A percentile compares a stretch with the other conserved stretches of the same genome.
These are phyloP conservation scores for Kuraishia hungarica DNA, from an alignment of 805 yeast species.

Conservation along the genomic window DNA sequence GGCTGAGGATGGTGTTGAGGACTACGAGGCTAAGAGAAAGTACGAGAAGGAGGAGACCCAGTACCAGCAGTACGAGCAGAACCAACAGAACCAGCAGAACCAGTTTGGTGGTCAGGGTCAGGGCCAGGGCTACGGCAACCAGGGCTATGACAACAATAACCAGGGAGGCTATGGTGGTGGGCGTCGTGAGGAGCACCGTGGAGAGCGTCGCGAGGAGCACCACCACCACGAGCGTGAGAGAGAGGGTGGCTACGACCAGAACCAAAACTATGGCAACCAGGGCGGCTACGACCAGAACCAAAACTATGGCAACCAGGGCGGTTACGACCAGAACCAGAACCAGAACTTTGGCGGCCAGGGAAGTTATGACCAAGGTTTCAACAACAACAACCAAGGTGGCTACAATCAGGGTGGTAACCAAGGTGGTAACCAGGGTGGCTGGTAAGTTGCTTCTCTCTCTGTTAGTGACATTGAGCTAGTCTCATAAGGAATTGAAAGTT, in stretches of 20 bases:
- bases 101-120: constrained; percentile 9
- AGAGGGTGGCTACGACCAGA: constrained; percentile 12
- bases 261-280: constrained; percentile 6
- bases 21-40: constrained; percentile 18
- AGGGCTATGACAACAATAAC: constrained; percentile 7
- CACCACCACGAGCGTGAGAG: constrained; percentile 8
- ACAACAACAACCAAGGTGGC: too few species aligned
- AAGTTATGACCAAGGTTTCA: not conserved
- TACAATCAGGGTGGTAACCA: constrained; percentile 1
- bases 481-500: constrained; percentile 1
- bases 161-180: constrained; percentile 3
- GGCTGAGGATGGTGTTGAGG: constrained; percentile 25
- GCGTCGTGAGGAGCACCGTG: not conserved
- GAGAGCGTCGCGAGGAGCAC: constrained; percentile 8
- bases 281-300: constrained; percentile 12
- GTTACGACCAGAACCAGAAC: constrained; percentile 7
- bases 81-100: constrained; percentile 6
- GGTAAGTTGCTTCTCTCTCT: not conserved
- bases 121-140: constrained; percentile 5
- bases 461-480: not conserved
- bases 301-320: constrained; percentile 7
- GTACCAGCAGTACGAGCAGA: too few species aligned
- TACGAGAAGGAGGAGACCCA: constrained; percentile 7
- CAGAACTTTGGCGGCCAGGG: constrained; percentile 8
- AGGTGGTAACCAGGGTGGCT: constrained; percentile 12